Evolutionary conservation across 2,329 filamentous ascomycete genomes (phyloP).

Genomic region (Hymenoscyphus repandus): DNA sequence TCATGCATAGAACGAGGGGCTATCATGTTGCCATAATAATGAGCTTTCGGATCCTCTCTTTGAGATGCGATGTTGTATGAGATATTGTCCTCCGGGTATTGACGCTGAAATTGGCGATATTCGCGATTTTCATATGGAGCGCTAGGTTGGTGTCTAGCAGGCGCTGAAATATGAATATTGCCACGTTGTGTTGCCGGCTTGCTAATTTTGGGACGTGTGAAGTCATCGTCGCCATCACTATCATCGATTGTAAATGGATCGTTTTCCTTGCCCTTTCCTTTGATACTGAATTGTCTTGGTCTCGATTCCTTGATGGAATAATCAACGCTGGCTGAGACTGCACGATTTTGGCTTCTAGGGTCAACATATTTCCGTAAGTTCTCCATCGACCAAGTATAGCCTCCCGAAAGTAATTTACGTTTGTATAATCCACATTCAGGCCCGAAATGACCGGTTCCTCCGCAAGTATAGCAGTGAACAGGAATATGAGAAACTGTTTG

Average conservation of each 20-base stretch:
- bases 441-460: slow-evolving; percentile 48
- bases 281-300: slow-evolving; percentile 25
- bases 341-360: slow-evolving; percentile 32
- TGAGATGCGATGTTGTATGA: too few relatives aligned
- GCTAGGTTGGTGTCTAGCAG: background rate
- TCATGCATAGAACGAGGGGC: too few relatives aligned
- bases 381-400: slow-evolving; percentile 47
- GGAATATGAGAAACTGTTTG: slow-evolving; percentile 46
- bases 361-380: slow-evolving; percentile 48
- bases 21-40: too few relatives aligned
- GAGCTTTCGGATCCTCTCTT: too few relatives aligned
- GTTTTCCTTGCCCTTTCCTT: slow-evolving; percentile 24
- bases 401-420: slow-evolving; percentile 24
- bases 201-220: slow-evolving; percentile 26
- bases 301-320: slow-evolving; percentile 21
- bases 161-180: slow-evolving; percentile 17
- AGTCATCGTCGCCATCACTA: slow-evolving; percentile 25
- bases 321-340: slow-evolving; percentile 26
- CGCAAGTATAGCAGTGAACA: slow-evolving; percentile 52
- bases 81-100: too few relatives aligned
- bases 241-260: slow-evolving; percentile 28
- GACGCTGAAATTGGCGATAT: too few relatives aligned
- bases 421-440: slow-evolving; percentile 43
- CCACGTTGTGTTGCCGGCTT: slow-evolving; percentile 6
- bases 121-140: too few relatives aligned